phyloP scores from a whole-genome alignment of 345 rosid genomes.

The Eucalyptus pauciflora region DNA sequence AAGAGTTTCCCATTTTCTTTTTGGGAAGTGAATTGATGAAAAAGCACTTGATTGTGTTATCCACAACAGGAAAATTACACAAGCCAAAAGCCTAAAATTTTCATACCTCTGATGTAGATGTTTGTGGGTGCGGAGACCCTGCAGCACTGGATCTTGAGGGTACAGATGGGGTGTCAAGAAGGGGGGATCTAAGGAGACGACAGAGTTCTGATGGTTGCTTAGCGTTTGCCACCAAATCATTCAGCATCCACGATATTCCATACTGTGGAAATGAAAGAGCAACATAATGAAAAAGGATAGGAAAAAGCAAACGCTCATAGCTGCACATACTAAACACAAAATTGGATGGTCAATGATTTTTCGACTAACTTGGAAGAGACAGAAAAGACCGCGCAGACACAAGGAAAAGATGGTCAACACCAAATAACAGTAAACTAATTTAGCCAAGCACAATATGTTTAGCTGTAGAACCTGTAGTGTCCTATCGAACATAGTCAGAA shows the following conservation, averaged over 20 bases:
- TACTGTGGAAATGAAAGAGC: neutral
- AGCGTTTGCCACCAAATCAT: neutral
- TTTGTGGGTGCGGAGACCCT: neutral
- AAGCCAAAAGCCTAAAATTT: neutral
- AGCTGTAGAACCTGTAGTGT: neutral
- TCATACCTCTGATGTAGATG: slow-evolving; percentile 26
- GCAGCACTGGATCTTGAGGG: slow-evolving; percentile 8
- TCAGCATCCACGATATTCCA: neutral
- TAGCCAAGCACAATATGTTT: neutral
- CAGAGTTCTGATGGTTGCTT: neutral
- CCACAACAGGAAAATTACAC: neutral
- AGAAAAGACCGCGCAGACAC: neutral
- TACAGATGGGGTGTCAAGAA: neutral
- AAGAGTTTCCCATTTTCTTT: neutral
- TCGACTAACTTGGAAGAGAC: neutral
- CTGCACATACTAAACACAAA: neutral
- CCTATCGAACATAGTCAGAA: neutral
- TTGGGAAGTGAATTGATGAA: neutral
- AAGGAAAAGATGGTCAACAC: neutral
- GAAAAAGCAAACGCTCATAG: neutral
- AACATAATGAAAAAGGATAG: neutral
- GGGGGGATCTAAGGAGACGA: neutral
- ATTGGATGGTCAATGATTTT: neutral
- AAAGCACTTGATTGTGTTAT: neutral
- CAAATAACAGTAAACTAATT: neutral